Evolutionary conservation across 495 filamentous ascomycete genomes (phyloP), one percentile per base, ranked within the genome.

Genomic region (Tuber magnatum): DNA sequence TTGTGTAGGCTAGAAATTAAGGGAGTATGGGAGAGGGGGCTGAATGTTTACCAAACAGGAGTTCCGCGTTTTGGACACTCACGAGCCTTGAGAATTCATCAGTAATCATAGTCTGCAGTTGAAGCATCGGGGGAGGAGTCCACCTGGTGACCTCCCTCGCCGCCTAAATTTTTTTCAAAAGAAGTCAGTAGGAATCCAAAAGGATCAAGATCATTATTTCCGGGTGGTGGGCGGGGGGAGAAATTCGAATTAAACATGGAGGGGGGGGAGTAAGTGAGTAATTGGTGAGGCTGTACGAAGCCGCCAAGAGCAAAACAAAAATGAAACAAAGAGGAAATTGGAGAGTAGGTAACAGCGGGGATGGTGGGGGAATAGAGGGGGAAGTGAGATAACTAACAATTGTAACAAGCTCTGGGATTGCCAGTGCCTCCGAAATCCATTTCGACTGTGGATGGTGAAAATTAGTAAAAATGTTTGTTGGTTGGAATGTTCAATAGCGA

Each of bases 1-100:
- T 71, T 39, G 28, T 40, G 24, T 24, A 68, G 44, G 71, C 74
- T 24, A 46, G 39, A 73, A 76, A 56, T 65, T 65, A 35, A 32
- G 28, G 28, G 56, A 65, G 16, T 35, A 18, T 22, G n/a, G 48
- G 24, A 22, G 56, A 65, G 56, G 56, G 56, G 56, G 56, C 8
- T 61, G 56, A 74, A n/a, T 74, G 83, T 86, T 84, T 86, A 93
- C 90, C 94, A 98, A 83, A 94, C 96, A 69, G 94, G 92, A 74
- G 91, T 93, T 76, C 93, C 93, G 86, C 94, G 92, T 88, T 91
- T 94, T 79, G 94, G 94, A 88, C 94, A 98, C 81, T 97, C 94
- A 82, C 94, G 93, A 80, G 94, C 92, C 92, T 92, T 82, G 70
- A 80, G 48, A 75, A 42, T 79, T 76, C 69, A 74, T 83, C 61